phyloP scores from a whole-genome alignment of 352 stramenopile genomes.

The Phytophthora cactorum region DNA sequence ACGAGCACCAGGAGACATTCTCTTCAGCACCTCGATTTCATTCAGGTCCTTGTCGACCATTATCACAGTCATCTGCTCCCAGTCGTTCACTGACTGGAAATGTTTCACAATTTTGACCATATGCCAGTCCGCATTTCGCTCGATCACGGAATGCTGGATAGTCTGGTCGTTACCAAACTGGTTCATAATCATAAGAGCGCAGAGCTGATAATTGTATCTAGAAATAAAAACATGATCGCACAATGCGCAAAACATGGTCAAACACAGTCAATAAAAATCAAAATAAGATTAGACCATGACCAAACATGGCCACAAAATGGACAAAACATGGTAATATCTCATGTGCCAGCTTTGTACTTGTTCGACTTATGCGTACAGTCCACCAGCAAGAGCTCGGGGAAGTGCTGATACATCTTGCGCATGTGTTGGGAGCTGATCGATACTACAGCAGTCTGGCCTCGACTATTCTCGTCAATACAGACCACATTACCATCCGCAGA shows the following conservation, averaged over 20 bases:
- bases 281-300: too few species aligned
- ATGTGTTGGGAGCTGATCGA: background rate
- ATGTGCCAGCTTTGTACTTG: background rate
- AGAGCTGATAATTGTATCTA: background rate
- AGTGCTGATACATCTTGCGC: background rate
- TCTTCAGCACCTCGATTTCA: too few species aligned
- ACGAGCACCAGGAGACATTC: too few species aligned
- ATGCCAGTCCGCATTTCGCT: background rate
- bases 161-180: background rate
- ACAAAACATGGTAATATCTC: too few species aligned
- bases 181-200: background rate
- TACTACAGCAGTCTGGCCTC: background rate
- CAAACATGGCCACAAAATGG: too few species aligned
- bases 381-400: background rate
- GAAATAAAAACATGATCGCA: background rate
- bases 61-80: too few species aligned
- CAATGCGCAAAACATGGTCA: background rate
- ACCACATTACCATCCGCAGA: too few species aligned
- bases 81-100: background rate
- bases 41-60: too few species aligned
- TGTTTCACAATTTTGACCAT: background rate
- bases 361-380: background rate
- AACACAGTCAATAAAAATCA: background rate
- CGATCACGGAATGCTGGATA: background rate
- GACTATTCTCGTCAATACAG: background rate